phyloP scores from a whole-genome alignment of 2,329 filamentous ascomycete species.

The Colletotrichum sublineola region DNA sequence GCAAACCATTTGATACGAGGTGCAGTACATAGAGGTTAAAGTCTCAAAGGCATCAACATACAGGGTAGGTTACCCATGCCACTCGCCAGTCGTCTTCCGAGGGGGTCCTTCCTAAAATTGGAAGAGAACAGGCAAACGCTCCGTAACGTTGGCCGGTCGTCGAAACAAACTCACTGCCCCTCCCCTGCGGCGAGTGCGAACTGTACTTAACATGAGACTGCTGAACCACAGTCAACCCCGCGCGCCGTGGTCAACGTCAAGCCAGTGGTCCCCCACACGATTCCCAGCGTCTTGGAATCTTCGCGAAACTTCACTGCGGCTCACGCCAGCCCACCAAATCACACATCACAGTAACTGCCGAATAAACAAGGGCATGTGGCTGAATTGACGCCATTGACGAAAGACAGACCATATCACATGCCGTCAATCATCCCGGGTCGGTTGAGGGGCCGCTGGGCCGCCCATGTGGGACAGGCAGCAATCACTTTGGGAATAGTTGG shows the following conservation, averaged over 20 bases:
- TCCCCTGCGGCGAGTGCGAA: constrained; percentile 4
- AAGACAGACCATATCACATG: not conserved
- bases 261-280: constrained; percentile 11
- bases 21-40: not conserved
- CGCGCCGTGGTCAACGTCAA: constrained; percentile 7
- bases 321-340: not conserved
- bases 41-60: not conserved
- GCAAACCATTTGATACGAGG: not conserved
- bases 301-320: constrained; percentile 28
- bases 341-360: no score
- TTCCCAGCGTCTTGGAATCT: constrained; percentile 28
- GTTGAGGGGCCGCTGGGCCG: not conserved
- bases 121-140: not conserved
- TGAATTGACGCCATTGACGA: not conserved
- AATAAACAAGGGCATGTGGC: not conserved
- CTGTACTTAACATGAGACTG: not conserved
- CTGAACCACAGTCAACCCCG: constrained; percentile 1
- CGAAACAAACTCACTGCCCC: constrained; percentile 33
- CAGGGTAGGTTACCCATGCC: not conserved
- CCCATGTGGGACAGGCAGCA: no score
- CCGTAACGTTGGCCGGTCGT: constrained; percentile 17
- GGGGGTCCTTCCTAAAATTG: not conserved
- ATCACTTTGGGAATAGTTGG: not conserved
- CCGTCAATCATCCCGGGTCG: not conserved
- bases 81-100: not conserved